Conservation (phyloP, 495 filamentous ascomycete genomes). For the Pseudomonodictys pantanalensis region DNA sequence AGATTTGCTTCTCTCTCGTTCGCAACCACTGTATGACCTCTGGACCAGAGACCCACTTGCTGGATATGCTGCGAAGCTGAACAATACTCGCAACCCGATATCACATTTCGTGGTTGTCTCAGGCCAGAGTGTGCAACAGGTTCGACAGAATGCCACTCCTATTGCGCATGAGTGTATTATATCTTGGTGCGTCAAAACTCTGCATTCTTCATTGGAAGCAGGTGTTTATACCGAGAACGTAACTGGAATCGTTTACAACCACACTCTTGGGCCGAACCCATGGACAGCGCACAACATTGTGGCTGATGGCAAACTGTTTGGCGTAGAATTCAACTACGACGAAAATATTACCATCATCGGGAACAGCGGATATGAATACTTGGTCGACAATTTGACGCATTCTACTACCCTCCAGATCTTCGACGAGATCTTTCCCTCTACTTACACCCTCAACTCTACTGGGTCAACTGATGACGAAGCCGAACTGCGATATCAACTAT, state of each 20-base stretch:
- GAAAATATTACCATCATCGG: slow-evolving; percentile 13
- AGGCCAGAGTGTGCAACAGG: not conserved
- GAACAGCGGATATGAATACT: not conserved
- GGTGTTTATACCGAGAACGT: slow-evolving; percentile 14
- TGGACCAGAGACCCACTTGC: slow-evolving; percentile 4
- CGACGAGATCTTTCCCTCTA: slow-evolving; percentile 11
- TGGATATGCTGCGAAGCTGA: slow-evolving; percentile 8
- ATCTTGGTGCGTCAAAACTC: slow-evolving; percentile 17
- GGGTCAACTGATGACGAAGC: not conserved
- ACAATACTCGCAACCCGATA: slow-evolving; percentile 12
- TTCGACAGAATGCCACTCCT: slow-evolving; percentile 9
- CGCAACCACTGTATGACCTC: slow-evolving; percentile 13
- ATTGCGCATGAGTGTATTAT: slow-evolving; percentile 12
- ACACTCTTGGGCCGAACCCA: slow-evolving; percentile 4
- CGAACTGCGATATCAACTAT: slow-evolving; percentile 3
- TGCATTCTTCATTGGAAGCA: slow-evolving; percentile 5
- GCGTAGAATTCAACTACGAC: slow-evolving; percentile 1
- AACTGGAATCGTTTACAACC: slow-evolving; percentile 11
- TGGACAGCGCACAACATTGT: not conserved
- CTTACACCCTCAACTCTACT: slow-evolving; percentile 15
- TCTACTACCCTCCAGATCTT: slow-evolving; percentile 1
- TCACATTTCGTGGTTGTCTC: slow-evolving; percentile 8
- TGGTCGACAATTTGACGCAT: slow-evolving; percentile 4
- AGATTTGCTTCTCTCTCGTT: not conserved
- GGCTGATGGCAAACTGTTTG: not conserved